Evolutionary conservation across 1,139 yeast genomes (phyloP).

Genomic region (Hemisphaericaspora xylofermentans): DNA sequence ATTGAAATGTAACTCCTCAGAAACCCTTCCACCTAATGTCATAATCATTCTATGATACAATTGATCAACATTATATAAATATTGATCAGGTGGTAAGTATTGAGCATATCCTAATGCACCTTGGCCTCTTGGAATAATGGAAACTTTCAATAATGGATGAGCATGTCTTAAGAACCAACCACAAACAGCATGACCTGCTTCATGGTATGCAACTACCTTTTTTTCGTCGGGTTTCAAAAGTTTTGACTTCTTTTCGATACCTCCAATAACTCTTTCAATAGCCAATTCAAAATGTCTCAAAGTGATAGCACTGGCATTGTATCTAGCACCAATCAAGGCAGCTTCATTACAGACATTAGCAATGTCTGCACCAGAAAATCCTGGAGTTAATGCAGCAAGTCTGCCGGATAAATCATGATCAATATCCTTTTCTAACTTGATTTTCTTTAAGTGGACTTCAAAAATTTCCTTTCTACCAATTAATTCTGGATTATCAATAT

Average conservation of each 20-base stretch:
- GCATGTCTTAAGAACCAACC: slow-evolving; percentile 93
- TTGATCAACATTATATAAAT: slow-evolving; percentile 75
- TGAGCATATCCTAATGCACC: slow-evolving; percentile 99
- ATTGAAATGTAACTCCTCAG: slow-evolving; percentile 87
- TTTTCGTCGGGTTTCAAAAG: slow-evolving; percentile 83
- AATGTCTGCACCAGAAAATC: slow-evolving; percentile 97
- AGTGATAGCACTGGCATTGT: slow-evolving; percentile 64
- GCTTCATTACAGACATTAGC: slow-evolving; percentile 98
- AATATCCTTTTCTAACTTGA: slow-evolving; percentile 49
- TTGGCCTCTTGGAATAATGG: slow-evolving; percentile 94
- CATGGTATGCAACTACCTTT: slow-evolving; percentile 91
- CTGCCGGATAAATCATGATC: slow-evolving; percentile 67
- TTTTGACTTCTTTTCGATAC: slow-evolving; percentile 86
- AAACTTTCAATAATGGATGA: slow-evolving; percentile 90
- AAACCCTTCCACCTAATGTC: slow-evolving; percentile 96
- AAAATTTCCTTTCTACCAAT: slow-evolving; percentile 92
- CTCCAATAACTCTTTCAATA: slow-evolving; percentile 95
- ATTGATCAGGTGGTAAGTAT: slow-evolving; percentile 91
- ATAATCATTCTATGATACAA: slow-evolving; percentile 88
- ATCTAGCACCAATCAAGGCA: slow-evolving; percentile 93
- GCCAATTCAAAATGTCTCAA: slow-evolving; percentile 89
- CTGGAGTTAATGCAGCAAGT: slow-evolving; percentile 94
- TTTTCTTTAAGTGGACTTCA: slow-evolving; percentile 73
- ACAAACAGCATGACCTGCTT: slow-evolving; percentile 98
- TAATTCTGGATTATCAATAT: slow-evolving; percentile 88